Base-by-base conservation (phyloP, 306 rosid species). In the Dalbergia cultrata region DNA sequence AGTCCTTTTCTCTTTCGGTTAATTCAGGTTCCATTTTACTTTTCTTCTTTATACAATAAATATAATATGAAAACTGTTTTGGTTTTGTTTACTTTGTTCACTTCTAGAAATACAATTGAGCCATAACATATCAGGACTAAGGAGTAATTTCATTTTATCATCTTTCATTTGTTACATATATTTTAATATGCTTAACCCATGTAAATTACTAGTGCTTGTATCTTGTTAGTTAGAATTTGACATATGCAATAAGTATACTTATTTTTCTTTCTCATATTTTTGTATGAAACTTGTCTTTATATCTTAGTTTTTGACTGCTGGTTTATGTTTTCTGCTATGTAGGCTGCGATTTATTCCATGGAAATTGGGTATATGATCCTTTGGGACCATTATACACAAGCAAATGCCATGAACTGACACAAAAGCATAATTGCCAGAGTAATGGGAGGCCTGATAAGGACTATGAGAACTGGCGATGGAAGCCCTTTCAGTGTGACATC, bases 341-440 rank as follows among this genome's bases (percentile, higher is more conserved):
- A 95, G 99, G 86, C 77, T 95, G 98, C 78, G 94, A 93, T 90
- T 88, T 95, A 74, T 93, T 89, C 87, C 92, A 86, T 35, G 99
- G 99, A 70, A 85, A 63, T 57, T 95, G 99, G 99, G 49, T 91
- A 77, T 67, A 90, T 80, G 99, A 93, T 92, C 83, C 91, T 21
- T 13, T 72, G 70, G 99, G 99, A 72, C 97, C 98, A 34, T 72
- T 86, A 13, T 95, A 95, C 76, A 88, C 92, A 68, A 95, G 93
- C 91, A 86, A 88, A 82, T 95, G 99, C 87, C 99, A 98, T 59
- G 86, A 93, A 64, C 53, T 93, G 72, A 89, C 99, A 44, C 99
- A 93, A 89, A 95, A 89, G 98, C 97, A 95, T 84, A 95, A 95
- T 80, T 95, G 99, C 87, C 98, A 90, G 88, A 97, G 98, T 53